phyloP scores from a whole-genome alignment of 768 basidiomycete species.

The Austroboletus festivus region DNA sequence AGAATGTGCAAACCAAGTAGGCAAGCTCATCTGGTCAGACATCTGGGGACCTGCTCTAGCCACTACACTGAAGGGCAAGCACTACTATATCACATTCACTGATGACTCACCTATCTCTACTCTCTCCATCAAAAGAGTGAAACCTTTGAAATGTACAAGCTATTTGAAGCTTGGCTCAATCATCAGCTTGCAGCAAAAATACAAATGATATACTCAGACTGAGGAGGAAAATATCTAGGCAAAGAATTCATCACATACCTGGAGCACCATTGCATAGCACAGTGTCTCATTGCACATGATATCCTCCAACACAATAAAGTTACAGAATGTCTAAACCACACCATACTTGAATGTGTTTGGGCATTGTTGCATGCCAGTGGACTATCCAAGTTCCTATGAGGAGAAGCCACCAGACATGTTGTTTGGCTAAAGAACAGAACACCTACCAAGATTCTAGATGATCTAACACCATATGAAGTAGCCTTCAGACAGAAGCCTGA shows the following conservation, averaged over 20 bases:
- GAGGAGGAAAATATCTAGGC: background rate
- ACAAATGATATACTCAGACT: background rate
- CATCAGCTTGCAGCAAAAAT: background rate
- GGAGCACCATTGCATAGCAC: background rate
- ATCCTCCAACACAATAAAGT: slow-evolving; percentile 28
- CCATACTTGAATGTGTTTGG: slow-evolving; percentile 10
- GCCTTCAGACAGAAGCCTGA: slow-evolving; percentile 6
- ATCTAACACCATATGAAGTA: slow-evolving; percentile 11
- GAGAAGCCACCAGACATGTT: slow-evolving; percentile 15
- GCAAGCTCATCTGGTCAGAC: slow-evolving; percentile 39
- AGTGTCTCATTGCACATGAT: slow-evolving; percentile 3
- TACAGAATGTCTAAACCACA: slow-evolving; percentile 25
- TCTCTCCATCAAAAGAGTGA: background rate
- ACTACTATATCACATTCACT: background rate
- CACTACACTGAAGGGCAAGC: slow-evolving; percentile 5
- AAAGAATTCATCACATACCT: background rate
- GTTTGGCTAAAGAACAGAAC: slow-evolving; percentile 19
- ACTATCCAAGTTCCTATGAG: slow-evolving; percentile 22
- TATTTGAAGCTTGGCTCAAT: background rate
- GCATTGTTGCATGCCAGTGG: slow-evolving; percentile 15
- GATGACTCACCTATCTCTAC: background rate
- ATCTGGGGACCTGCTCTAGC: slow-evolving; percentile 45
- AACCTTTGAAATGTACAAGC: background rate
- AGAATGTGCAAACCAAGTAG: slow-evolving; percentile 23
- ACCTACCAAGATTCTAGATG: background rate